Percentiles rank a stretch among this genome's conserved stretches.
Conservation (phyloP, 169 alveolate genomes). For the Plasmodium billcollinsi region DNA sequence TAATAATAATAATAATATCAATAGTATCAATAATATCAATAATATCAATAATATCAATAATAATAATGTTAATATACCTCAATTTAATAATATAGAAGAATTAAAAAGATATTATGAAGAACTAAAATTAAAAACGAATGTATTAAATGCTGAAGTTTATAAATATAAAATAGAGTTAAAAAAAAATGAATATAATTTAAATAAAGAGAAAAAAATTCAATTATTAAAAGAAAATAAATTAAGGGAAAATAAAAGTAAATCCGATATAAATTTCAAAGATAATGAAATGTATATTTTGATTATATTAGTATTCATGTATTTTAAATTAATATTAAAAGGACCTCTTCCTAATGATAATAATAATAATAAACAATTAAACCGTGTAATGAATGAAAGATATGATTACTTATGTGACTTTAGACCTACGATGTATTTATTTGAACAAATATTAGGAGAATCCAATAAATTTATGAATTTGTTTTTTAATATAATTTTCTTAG, state of each 20-base stretch:
- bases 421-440: conserved; percentile 72
- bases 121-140: conserved; percentile 45
- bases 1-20: not conserved
- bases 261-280: conserved; percentile 67
- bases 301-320: conserved; percentile 62
- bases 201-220: conserved; percentile 50
- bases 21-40: too few relatives aligned
- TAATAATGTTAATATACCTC: not conserved
- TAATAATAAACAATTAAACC: conserved; percentile 44
- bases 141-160: conserved; percentile 43
- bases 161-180: conserved; percentile 40
- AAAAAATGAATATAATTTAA: conserved; percentile 41
- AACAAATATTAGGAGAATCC: conserved; percentile 68
- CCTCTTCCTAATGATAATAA: conserved; percentile 54
- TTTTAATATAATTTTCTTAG: conserved; percentile 56
- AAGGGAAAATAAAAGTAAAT: conserved; percentile 36
- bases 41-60: not conserved
- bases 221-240: conserved; percentile 57
- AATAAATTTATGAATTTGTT: conserved; percentile 48
- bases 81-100: conserved; percentile 5
- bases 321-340: conserved; percentile 62
- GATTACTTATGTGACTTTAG: conserved; percentile 63
- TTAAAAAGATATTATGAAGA: conserved; percentile 39
- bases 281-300: conserved; percentile 69
- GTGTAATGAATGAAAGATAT: conserved; percentile 65